Evolutionary conservation across 805 yeast genomes (phyloP).

Genomic region (Candida nonsorbophila): DNA sequence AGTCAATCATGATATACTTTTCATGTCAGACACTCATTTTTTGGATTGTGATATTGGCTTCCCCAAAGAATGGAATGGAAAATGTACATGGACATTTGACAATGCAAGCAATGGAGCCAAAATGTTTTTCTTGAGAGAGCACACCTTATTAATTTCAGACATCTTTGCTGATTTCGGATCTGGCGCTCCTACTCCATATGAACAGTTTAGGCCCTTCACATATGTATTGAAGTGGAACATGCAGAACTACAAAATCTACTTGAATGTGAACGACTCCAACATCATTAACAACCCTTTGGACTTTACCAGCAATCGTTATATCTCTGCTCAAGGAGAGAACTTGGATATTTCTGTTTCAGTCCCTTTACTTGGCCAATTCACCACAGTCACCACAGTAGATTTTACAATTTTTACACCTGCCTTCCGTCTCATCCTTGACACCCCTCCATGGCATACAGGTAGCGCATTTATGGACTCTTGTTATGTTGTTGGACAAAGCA

Average conservation of each 20-base stretch:
- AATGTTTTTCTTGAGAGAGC: constrained; percentile 75
- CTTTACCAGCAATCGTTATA: constrained; percentile 69
- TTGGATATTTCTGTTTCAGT: constrained; percentile 43
- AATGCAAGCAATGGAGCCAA: constrained; percentile 48
- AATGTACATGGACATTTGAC: constrained; percentile 61
- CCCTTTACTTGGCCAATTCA: constrained; percentile 55
- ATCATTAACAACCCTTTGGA: constrained; percentile 87
- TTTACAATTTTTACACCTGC: constrained; percentile 51
- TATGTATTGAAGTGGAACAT: constrained; percentile 61
- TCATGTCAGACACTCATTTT: constrained; percentile 54
- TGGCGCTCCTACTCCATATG: constrained; percentile 69
- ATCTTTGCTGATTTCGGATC: constrained; percentile 69
- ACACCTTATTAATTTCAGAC: constrained; percentile 67
- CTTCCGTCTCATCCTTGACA: constrained; percentile 58
- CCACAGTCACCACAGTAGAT: constrained; percentile 46
- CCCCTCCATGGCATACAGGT: constrained; percentile 92
- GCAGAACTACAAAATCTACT: constrained; percentile 49
- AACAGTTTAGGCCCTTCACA: constrained; percentile 65
- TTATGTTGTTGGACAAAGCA: constrained; percentile 62
- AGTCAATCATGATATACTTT: constrained; percentile 80
- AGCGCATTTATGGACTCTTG: constrained; percentile 59
- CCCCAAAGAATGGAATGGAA: constrained; percentile 83
- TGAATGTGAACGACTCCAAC: constrained; percentile 84
- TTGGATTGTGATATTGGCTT: constrained; percentile 55
- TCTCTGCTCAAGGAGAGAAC: constrained; percentile 65